phyloP scores from a whole-genome alignment of 257 asterid genomes.

The Rauvolfia tetraphylla region DNA sequence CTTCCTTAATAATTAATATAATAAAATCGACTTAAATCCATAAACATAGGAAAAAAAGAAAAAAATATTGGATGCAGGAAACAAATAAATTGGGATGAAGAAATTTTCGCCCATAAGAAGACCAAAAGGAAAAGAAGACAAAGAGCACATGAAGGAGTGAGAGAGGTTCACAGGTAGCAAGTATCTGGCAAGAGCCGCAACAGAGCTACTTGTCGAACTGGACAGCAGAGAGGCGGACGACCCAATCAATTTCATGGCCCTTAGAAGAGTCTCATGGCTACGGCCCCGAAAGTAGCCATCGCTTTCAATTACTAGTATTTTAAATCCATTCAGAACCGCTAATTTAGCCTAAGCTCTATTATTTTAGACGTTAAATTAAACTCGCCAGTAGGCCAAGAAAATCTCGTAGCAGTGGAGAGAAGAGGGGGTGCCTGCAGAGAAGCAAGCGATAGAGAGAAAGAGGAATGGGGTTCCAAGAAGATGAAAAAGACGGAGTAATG shows the following conservation, averaged over 20 bases:
- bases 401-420: background rate
- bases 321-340: background rate
- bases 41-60: no score
- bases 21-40: no score
- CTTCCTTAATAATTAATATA: no score
- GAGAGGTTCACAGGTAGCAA: no score
- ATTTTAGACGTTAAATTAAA: background rate
- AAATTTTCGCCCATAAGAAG: no score
- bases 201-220: background rate
- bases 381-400: background rate
- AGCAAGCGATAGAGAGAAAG: background rate
- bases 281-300: background rate
- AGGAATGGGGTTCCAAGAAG: slow-evolving; percentile 49
- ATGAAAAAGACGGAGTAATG: slow-evolving; percentile 56
- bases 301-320: background rate
- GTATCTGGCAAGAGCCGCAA: background rate
- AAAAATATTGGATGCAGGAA: no score
- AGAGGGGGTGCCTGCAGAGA: background rate
- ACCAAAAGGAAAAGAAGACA: no score
- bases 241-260: background rate
- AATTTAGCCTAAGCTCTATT: background rate
- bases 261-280: background rate
- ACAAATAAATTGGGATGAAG: no score
- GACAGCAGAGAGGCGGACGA: no score
- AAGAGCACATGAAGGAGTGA: background rate